phyloP scores from a whole-genome alignment of 495 filamentous ascomycete genomes.

The Evansstolkia leycettana region DNA sequence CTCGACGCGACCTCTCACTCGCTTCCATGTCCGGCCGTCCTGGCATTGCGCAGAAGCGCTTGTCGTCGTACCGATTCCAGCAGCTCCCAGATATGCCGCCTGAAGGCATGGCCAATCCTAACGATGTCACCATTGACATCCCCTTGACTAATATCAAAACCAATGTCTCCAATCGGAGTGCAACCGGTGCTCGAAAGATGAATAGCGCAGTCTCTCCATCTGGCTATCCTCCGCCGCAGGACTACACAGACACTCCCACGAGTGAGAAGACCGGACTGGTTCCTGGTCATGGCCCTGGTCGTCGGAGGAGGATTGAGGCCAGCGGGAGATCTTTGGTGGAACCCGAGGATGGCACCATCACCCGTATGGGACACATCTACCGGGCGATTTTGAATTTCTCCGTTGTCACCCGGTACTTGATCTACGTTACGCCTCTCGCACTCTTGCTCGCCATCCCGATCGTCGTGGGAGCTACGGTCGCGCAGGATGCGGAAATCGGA shows the following conservation, averaged over 20 bases:
- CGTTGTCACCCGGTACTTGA: conserved; percentile 73
- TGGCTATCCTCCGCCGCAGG: conserved; percentile 7
- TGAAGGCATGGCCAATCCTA: conserved; percentile 31
- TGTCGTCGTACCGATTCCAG: conserved; percentile 32
- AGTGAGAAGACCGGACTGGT: conserved; percentile 42
- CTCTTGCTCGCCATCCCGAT: conserved; percentile 69
- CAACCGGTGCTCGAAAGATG: conserved; percentile 31
- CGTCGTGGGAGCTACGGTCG: conserved; percentile 53
- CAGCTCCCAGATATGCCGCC: conserved; percentile 29
- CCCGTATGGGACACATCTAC: conserved; percentile 78
- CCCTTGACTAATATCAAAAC: conserved; percentile 36
- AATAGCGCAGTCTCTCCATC: conserved; percentile 10
- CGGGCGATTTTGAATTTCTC: conserved; percentile 75
- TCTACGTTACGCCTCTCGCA: conserved; percentile 76
- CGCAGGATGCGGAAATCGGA: conserved; percentile 41
- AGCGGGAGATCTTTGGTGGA: conserved; percentile 31
- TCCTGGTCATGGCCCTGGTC: conserved; percentile 26
- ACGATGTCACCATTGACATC: conserved; percentile 50
- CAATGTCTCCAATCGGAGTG: conserved; percentile 26
- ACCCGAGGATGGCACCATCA: conserved; percentile 52
- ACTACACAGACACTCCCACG: conserved; percentile 5
- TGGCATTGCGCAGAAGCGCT: conserved; percentile 24
- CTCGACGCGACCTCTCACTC: no score
- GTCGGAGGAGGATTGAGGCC: conserved; percentile 42
- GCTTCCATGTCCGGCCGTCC: conserved; percentile 24